Evolutionary conservation across 768 basidiomycete genomes (phyloP), one percentile per base, ranked within the genome.

Genomic region (Leccinum variicolor): DNA sequence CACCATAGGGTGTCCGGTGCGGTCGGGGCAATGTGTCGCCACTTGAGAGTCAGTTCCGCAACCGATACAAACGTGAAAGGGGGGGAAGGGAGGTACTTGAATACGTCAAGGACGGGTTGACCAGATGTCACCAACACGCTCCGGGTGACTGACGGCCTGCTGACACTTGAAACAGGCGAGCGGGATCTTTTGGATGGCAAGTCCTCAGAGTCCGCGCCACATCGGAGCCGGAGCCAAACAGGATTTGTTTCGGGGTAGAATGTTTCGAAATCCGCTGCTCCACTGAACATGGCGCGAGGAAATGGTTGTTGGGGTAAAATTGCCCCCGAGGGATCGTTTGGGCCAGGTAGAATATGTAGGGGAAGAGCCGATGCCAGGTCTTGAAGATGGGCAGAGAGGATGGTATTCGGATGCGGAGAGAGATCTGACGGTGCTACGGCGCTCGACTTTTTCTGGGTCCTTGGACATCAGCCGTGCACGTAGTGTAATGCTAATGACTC

Each of bases 1-100:
- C 97, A 98, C 94, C 94, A 98, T 4, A 99, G 80, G 1, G 97
- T 99, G 73, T 99, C 97, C 26, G 97, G 97, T 25, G 96, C 96
- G 8, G 97, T 98, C 4, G 97, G 97, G n/a, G 97, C 94, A 71
- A 97, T 85, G 75, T 98, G 96, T 57, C 94, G 79, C 97, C 96
- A 99, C 64, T 80, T 83, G 33, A 99, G 78, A 11, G 94, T 95
- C 43, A 87, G 78, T 66, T 86, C 82, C 10, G 92, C 82, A 58
- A 98, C 79, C 3, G 82, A 82, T 33, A 96, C 69, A 41, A 88
- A 81, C n/a, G 89, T 88, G 56, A 82, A 79, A 7, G 85, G 84
- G 7, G 84, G 86, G 8, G 84, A 80, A 11, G 83, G 80, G 43
- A 98, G 77, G 73, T 99, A 99, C 70, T 93, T 95, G 81, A 85